Base-by-base conservation (phyloP, 176 grass and related monocot species). In the Oryza officinalis region DNA sequence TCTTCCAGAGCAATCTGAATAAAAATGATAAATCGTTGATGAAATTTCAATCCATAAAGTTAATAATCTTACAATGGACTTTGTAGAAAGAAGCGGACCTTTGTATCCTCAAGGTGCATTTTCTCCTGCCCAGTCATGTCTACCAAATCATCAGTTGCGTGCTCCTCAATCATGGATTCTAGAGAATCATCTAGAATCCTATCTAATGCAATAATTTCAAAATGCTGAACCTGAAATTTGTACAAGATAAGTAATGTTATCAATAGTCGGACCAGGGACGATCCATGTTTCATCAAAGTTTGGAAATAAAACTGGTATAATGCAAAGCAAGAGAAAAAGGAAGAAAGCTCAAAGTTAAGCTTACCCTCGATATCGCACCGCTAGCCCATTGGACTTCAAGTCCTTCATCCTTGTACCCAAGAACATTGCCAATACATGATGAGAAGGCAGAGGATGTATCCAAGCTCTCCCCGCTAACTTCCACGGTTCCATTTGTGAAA, bases 301-400 rank as follows among this genome's bases (percentile, higher is more conserved):
- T 20, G 35, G 28, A 66, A 50, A 85, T 30, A 40, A 30, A 76
- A 40, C 27, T 22, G 65, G 27, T 25, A 31, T 20, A 80, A 74
- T 65, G 72, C 52, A 82, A 73, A 26, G 44, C 70, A 75, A 22
- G 4, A 5, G 27, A 31, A 74, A 3, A 33, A 10, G 2, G 30
- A 50, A 22, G 61, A 83, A 57, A 71, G 0, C 69, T 84, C 9
- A 76, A 32, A 87, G 15, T 65, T 83, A 73, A 78, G 80, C 54
- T 72, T 92, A 99, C 96, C 88, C 87, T 96, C 45, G 93, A 99
- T 87, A 99, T 72, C 77, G 87, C 79, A 83, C 96, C 93, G 77
- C 61, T 96, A 71, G 93, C 93, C 96, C 96, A 99, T 79, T 90
- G 92, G 25, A 99, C 86, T 91, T 96, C 86, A 88, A 96, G 80